Evolutionary conservation across 169 alveolate genomes (phyloP).

Genomic region (Cryptosporidium ryanae): DNA sequence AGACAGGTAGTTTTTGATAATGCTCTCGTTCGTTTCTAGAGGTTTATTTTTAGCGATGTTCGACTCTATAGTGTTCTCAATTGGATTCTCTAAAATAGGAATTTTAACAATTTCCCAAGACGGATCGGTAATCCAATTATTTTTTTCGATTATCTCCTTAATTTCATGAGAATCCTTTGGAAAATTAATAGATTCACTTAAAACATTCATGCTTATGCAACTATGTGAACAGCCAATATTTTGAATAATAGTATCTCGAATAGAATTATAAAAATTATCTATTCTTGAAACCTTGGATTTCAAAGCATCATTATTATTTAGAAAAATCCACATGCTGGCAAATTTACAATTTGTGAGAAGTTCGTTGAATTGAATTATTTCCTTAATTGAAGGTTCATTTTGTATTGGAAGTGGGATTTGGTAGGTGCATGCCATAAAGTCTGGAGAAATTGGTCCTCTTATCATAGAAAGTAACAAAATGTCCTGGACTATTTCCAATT

Average conservation of each 20-base stretch:
- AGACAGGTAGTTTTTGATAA: slow-evolving; percentile 23
- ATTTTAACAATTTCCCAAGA: slow-evolving; percentile 41
- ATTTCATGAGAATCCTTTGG: slow-evolving; percentile 45
- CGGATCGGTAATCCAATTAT: slow-evolving; percentile 47
- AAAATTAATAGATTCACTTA: slow-evolving; percentile 43
- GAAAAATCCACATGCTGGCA: slow-evolving; percentile 36
- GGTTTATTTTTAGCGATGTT: slow-evolving; percentile 32
- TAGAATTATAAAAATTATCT: slow-evolving; percentile 25
- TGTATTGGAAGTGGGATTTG: slow-evolving; percentile 56
- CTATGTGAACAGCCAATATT: slow-evolving; percentile 49
- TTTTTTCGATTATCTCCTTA: slow-evolving; percentile 29
- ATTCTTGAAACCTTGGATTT: slow-evolving; percentile 19
- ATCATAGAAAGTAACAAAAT: slow-evolving; percentile 54
- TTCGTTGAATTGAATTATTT: slow-evolving; percentile 39
- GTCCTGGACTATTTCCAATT: slow-evolving; percentile 58
- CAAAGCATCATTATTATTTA: slow-evolving; percentile 20
- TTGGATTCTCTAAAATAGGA: slow-evolving; percentile 26
- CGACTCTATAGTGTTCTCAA: neutral
- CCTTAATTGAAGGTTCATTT: slow-evolving; percentile 19
- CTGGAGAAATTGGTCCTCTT: slow-evolving; percentile 56
- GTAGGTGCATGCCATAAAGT: slow-evolving; percentile 56
- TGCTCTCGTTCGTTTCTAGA: slow-evolving; percentile 22
- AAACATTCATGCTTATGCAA: slow-evolving; percentile 45
- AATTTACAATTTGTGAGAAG: slow-evolving; percentile 40
- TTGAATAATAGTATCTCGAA: slow-evolving; percentile 40